Evolutionary conservation across 345 rosid species (phyloP), one percentile per base, ranked within the genome.

Genomic region (Erysimum cheiranthoides): DNA sequence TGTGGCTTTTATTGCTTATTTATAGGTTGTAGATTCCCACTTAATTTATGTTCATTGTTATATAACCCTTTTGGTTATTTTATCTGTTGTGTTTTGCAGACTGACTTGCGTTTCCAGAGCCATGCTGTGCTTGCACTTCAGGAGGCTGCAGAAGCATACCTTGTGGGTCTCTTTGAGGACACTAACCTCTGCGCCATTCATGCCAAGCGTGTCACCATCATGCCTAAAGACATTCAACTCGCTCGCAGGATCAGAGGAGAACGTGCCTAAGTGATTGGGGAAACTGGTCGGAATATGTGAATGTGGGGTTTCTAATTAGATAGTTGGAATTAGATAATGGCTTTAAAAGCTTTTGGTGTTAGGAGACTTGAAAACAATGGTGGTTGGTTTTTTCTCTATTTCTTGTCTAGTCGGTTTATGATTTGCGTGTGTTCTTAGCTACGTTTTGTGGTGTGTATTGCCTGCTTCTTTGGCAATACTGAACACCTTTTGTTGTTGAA

Each of bases 101-200:
- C 95, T 7, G 98, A 93, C 62, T 39, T 90, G 80, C 93, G 98
- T 79, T 93, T 93, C 88, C 95, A 93, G 85, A 93, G 96, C 85
- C 96, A 90, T 12, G 96, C 98, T 0, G 98, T 93, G 0, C 78
- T 90, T 40, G 96, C 98, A 0, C 87, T 90, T 11, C 98, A 93
- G 84, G 98, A 93, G 80, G 98, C 98, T 0, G 97, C 96, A 0
- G 97, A 92, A 81, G 97, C 97, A 0, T 92, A 92, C 73, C 85
- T 92, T 0, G 97, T 92, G 9, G 97, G 97, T 36, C 84, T 92
- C 14, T 92, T 92, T 18, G 97, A 92, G 74, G 97, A 92, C 75
- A 92, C 97, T 25, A 92, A 92, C 74, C 83, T 92, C 8, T 92
- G 98, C 7, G 98, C 98, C 9, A 93, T 93, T 53, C 98, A 90